phyloP scores from a whole-genome alignment of 352 stramenopile genomes.

The Phytophthora capsici region DNA sequence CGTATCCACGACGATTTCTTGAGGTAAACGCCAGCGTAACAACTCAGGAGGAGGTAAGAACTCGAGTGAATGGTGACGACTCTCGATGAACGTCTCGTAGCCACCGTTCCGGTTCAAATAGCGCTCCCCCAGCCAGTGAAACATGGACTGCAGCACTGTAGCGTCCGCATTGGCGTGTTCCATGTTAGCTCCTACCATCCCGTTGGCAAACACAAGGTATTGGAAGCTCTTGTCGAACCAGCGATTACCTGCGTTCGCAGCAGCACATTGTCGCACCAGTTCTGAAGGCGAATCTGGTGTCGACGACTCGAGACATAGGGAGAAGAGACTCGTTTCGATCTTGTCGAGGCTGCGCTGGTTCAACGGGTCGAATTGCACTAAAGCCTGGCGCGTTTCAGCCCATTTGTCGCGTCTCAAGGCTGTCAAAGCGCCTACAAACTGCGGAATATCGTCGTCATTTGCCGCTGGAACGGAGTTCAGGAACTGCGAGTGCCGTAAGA shows the following conservation, averaged over 20 bases:
- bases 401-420: slow-evolving; percentile 89
- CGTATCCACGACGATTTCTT: slow-evolving; percentile 23
- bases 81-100: slow-evolving; percentile 74
- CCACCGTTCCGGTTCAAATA: slow-evolving; percentile 68
- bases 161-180: slow-evolving; percentile 97
- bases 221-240: slow-evolving; percentile 98
- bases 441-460: slow-evolving; percentile 33
- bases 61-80: slow-evolving; percentile 51
- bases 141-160: slow-evolving; percentile 82
- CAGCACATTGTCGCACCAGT: slow-evolving; percentile 63
- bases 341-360: slow-evolving; percentile 75
- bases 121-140: slow-evolving; percentile 63
- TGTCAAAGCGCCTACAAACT: slow-evolving; percentile 88
- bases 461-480: slow-evolving; percentile 17
- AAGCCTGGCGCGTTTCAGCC: slow-evolving; percentile 73
- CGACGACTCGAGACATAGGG: slow-evolving; percentile 87
- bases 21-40: slow-evolving; percentile 60
- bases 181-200: slow-evolving; percentile 90
- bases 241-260: slow-evolving; percentile 78
- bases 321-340: slow-evolving; percentile 90
- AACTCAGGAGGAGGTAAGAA: slow-evolving; percentile 68
- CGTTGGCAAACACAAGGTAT: slow-evolving; percentile 93
- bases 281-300: slow-evolving; percentile 52
- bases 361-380: slow-evolving; percentile 55
- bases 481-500: no score